These are phyloP conservation scores for Aleurites moluccanus DNA, from an alignment of 441 rosid species.

Conservation along the genomic window DNA sequence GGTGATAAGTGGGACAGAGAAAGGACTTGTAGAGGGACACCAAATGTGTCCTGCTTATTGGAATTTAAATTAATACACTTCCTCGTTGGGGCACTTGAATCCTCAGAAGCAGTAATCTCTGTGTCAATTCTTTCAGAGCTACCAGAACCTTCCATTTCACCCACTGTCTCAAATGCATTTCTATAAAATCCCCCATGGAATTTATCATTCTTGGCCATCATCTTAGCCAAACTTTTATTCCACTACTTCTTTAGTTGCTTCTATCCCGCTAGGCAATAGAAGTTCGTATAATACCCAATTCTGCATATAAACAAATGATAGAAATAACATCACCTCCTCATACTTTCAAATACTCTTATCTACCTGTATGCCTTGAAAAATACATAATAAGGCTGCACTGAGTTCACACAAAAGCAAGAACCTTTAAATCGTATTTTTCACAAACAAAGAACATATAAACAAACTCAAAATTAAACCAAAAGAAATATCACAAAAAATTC, in stretches of 20 bases:
- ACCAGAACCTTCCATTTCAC: constrained; percentile 67
- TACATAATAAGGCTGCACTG: not conserved
- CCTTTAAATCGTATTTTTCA: not conserved
- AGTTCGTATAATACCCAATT: constrained; percentile 26
- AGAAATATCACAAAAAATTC: not conserved
- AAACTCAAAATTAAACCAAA: not conserved
- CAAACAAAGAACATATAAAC: not conserved
- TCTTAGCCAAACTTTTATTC: constrained; percentile 22
- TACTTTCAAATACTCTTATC: not conserved
- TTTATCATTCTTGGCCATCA: constrained; percentile 55
- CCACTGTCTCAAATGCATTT: constrained; percentile 45
- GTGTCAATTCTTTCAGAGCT: constrained; percentile 56
- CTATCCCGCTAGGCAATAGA: constrained; percentile 6
- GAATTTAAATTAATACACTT: constrained; percentile 50
- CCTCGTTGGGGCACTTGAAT: constrained; percentile 48
- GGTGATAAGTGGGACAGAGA: constrained; percentile 54
- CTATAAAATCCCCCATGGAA: constrained; percentile 53
- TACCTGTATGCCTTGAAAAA: not conserved
- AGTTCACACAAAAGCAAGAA: not conserved
- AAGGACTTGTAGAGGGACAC: constrained; percentile 56
- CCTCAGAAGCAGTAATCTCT: constrained; percentile 51
- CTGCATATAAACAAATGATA: constrained; percentile 38
- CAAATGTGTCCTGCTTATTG: constrained; percentile 37
- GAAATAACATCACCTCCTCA: constrained; percentile 30
- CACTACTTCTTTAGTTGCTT: constrained; percentile 13